Conservation (phyloP, 225 moss, liverwort and hornwort genomes). For the Ulota crispa region DNA sequence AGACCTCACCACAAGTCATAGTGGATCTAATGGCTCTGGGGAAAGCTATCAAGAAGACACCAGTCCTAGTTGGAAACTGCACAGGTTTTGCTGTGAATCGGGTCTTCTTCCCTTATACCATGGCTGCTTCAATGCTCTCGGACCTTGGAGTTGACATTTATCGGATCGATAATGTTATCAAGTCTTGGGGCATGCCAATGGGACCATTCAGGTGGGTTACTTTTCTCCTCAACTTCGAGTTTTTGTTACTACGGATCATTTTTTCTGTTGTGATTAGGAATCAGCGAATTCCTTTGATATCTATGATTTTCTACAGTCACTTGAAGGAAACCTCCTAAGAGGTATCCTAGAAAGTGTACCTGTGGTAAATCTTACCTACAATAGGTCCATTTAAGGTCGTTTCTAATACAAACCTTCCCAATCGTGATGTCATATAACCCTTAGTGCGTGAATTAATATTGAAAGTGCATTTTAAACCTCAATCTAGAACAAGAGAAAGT, state of each 20-base stretch:
- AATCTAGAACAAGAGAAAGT: not conserved
- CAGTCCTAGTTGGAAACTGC: slow-evolving; percentile 96
- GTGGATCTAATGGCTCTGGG: slow-evolving; percentile 92
- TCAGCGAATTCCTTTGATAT: not conserved
- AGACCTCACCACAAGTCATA: slow-evolving; percentile 89
- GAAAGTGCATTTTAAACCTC: not conserved
- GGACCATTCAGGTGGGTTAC: slow-evolving; percentile 81
- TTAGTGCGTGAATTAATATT: not conserved
- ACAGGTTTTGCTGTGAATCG: slow-evolving; percentile 98
- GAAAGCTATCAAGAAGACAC: slow-evolving; percentile 84
- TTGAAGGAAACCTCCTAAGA: not conserved
- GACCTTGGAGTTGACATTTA: slow-evolving; percentile 89
- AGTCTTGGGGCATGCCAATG: slow-evolving; percentile 99
- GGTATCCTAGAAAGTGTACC: not conserved
- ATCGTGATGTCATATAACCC: not conserved
- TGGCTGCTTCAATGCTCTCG: slow-evolving; percentile 71
- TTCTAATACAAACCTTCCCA: not conserved
- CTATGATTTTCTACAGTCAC: no score
- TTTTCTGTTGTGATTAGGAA: slow-evolving; percentile 4
- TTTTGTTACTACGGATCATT: slow-evolving; percentile 4
- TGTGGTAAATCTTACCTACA: not conserved
- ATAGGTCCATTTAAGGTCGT: not conserved
- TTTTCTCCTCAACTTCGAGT: not conserved
- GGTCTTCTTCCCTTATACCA: slow-evolving; percentile 91
- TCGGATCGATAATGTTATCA: slow-evolving; percentile 86